phyloP scores from a whole-genome alignment of 495 filamentous ascomycete species.

The Pseudomonodictys pantanalensis region DNA sequence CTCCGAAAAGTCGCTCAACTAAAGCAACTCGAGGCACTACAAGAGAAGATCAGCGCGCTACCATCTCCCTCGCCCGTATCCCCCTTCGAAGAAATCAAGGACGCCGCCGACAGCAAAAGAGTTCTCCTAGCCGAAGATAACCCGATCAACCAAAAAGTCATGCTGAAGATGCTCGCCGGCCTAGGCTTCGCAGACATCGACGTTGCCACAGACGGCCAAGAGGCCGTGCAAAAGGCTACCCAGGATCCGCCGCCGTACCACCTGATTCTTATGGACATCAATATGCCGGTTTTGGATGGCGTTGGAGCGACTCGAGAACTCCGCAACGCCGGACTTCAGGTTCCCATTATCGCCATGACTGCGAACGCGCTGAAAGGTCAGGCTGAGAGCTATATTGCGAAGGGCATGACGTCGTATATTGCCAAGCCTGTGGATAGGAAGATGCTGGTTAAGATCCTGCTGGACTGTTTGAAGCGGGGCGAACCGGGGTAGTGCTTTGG shows the following conservation, averaged over 20 bases:
- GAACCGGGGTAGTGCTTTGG: not conserved
- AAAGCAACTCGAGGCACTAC: constrained; percentile 30
- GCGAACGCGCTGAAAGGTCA: constrained; percentile 63
- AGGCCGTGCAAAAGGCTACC: constrained; percentile 55
- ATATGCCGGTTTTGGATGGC: constrained; percentile 52
- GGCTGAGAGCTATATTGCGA: constrained; percentile 54
- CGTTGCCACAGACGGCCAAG: constrained; percentile 54
- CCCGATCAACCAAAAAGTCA: constrained; percentile 61
- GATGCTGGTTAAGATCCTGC: constrained; percentile 40
- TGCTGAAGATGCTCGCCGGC: constrained; percentile 55
- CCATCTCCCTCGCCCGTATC: not conserved
- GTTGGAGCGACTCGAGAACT: constrained; percentile 44
- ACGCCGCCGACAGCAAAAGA: constrained; percentile 42
- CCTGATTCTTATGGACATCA: constrained; percentile 55
- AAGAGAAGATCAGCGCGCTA: constrained; percentile 33
- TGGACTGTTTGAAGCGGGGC: constrained; percentile 20
- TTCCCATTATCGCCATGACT: constrained; percentile 64
- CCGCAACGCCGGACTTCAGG: constrained; percentile 40
- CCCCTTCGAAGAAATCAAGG: constrained; percentile 24
- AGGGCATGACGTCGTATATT: constrained; percentile 63
- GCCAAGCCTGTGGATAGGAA: constrained; percentile 57
- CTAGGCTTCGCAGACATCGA: constrained; percentile 56
- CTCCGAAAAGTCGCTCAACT: constrained; percentile 46
- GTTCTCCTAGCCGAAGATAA: constrained; percentile 44
- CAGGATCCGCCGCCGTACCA: constrained; percentile 53